These are phyloP conservation scores for Fusarium begoniae DNA, from an alignment of 2,329 filamentous ascomycete species.

Conservation along the genomic window DNA sequence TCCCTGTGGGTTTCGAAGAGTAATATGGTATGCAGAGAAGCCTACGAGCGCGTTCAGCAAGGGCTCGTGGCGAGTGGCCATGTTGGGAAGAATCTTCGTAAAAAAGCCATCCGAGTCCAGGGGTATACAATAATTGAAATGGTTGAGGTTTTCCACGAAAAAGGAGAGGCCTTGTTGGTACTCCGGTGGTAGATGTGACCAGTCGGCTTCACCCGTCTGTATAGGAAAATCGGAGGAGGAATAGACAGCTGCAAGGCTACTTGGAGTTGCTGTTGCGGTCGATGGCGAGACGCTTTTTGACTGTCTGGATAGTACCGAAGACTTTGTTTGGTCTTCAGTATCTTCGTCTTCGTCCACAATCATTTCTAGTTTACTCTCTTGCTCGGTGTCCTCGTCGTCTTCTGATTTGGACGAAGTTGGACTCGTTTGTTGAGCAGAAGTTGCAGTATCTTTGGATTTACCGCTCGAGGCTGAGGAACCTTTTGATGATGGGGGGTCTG, in stretches of 20 bases:
- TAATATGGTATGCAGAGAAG: conserved; percentile 88
- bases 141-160: conserved; percentile 78
- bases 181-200: conserved; percentile 71
- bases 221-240: conserved; percentile 40
- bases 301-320: conserved; percentile 42
- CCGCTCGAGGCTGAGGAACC: conserved; percentile 36
- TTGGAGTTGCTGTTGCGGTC: conserved; percentile 54
- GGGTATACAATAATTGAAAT: conserved; percentile 84
- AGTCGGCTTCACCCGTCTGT: conserved; percentile 53
- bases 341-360: conserved; percentile 65
- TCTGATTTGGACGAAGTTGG: conserved; percentile 65
- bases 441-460: conserved; percentile 51
- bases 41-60: conserved; percentile 87
- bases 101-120: conserved; percentile 79
- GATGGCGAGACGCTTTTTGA: conserved; percentile 63
- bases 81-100: conserved; percentile 72
- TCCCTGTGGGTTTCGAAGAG: conserved; percentile 74
- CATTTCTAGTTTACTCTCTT: conserved; percentile 56
- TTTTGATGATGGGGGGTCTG: conserved; percentile 68
- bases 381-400: conserved; percentile 57
- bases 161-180: conserved; percentile 82
- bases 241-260: conserved; percentile 44
- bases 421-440: conserved; percentile 55
- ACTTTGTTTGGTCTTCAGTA: conserved; percentile 45
- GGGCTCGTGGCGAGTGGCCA: conserved; percentile 79